Conservation (phyloP, 2,329 filamentous ascomycete species). For the Coniochaeta sp. region DNA sequence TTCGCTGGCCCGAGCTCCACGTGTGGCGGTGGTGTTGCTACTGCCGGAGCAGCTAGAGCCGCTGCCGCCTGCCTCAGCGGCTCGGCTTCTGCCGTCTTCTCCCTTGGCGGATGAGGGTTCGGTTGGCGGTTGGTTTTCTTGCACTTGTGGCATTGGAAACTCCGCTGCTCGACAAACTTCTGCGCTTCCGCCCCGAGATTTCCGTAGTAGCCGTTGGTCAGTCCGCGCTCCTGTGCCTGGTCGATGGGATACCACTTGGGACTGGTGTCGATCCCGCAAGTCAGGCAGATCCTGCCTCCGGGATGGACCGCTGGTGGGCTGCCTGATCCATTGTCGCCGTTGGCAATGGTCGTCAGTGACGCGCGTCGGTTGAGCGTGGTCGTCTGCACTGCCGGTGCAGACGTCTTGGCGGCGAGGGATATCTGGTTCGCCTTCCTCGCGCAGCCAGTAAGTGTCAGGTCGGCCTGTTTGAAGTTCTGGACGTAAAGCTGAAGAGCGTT, state of each 20-base stretch:
- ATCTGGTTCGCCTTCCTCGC: slow-evolving; percentile 84
- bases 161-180: slow-evolving; percentile 52
- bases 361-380: slow-evolving; percentile 41
- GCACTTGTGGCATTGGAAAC: slow-evolving; percentile 72
- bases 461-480: slow-evolving; percentile 89
- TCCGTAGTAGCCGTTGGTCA: slow-evolving; percentile 44
- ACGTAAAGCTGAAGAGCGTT: slow-evolving; percentile 83
- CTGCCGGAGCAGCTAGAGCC: slow-evolving; percentile 5
- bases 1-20: slow-evolving; percentile 11
- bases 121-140: slow-evolving; percentile 45
- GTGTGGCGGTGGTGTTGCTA: slow-evolving; percentile 7
- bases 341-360: slow-evolving; percentile 37
- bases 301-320: slow-evolving; percentile 23
- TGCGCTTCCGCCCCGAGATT: slow-evolving; percentile 47
- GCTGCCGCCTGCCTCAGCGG: slow-evolving; percentile 12
- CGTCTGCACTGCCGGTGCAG: slow-evolving; percentile 30
- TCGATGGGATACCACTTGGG: slow-evolving; percentile 65
- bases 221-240: slow-evolving; percentile 40
- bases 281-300: slow-evolving; percentile 52
- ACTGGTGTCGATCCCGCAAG: slow-evolving; percentile 62
- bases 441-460: slow-evolving; percentile 82
- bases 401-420: slow-evolving; percentile 53
- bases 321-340: slow-evolving; percentile 18
- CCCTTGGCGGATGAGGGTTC: slow-evolving; percentile 20
- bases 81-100: slow-evolving; percentile 19